Evolutionary conservation across 2,329 filamentous ascomycete genomes (phyloP).

Genomic region (Microcyclosporella mali): DNA sequence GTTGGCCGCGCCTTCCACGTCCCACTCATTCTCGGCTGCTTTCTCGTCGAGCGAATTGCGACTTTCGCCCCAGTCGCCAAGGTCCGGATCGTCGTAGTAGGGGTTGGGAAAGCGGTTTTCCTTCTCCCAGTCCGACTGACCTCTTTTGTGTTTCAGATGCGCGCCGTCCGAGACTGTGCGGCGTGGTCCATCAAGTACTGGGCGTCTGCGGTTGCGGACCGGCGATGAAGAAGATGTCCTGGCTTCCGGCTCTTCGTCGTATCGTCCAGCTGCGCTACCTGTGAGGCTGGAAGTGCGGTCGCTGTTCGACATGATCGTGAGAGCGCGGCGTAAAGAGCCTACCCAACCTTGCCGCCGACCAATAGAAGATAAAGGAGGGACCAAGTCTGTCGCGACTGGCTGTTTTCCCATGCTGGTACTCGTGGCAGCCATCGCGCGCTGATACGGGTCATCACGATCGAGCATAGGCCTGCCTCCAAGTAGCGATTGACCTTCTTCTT

Average conservation of each 20-base stretch:
- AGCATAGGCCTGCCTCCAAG: slow-evolving; percentile 39
- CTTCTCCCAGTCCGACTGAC: slow-evolving; percentile 36
- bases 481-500: slow-evolving; percentile 48
- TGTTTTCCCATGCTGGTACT: slow-evolving; percentile 4
- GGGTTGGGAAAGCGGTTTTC: slow-evolving; percentile 20
- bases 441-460: slow-evolving; percentile 31
- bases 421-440: slow-evolving; percentile 25
- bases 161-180: slow-evolving; percentile 41
- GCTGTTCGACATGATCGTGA: slow-evolving; percentile 25
- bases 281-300: slow-evolving; percentile 30
- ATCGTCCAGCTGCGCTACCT: slow-evolving; percentile 6
- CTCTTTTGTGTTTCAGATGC: slow-evolving; percentile 37
- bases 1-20: slow-evolving; percentile 44
- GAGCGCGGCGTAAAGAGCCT: slow-evolving; percentile 29
- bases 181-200: slow-evolving; percentile 27
- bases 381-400: neutral
- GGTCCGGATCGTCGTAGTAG: slow-evolving; percentile 29
- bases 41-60: slow-evolving; percentile 20
- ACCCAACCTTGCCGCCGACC: slow-evolving; percentile 25
- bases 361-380: slow-evolving; percentile 2
- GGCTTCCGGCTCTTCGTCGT: slow-evolving; percentile 9
- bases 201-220: slow-evolving; percentile 9
- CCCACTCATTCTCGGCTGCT: slow-evolving; percentile 42
- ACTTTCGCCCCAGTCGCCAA: slow-evolving; percentile 32
- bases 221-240: slow-evolving; percentile 23